Base-by-base conservation (phyloP, 2,329 filamentous ascomycete genomes). In the Diaporthe velutina region DNA sequence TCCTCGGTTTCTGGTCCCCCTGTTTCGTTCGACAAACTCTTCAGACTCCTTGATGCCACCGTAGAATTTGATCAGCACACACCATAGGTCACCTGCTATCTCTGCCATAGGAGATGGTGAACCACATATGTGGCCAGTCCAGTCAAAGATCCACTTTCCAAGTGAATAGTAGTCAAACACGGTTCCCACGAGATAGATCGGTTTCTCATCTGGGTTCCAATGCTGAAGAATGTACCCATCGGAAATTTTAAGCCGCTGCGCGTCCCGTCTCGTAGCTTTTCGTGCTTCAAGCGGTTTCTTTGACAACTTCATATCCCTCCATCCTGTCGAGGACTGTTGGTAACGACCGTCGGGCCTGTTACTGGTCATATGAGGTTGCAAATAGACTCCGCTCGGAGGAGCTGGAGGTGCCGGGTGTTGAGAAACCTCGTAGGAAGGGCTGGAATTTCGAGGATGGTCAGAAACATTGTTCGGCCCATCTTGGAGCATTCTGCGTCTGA, bases 41-140 rank as follows among this genome's bases (percentile, higher is more conserved):
- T 97, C 94, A 60, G 95, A 94, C 74, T 94, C 91, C 89, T 97
- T 98, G 84, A 98, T 91, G 87, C 98, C 98, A 82, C 95, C 95
- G 19, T 95, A 93, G 58, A 98, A 89, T 84, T 98, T 94, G 83
- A 98, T 98, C 75, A 55, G 15, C 15, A 19, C 3, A 3, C 33
- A 28, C 52, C 52, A 55, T 5, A 55, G 13, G 28, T 55, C 52
- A 33, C 52, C 28, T 8, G 52, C 25, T 3, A 55, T 19, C 1
- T 33, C 28, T 9, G 15, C 4, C 52, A 55, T 33, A 2, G 52
- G 52, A 15, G 4, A 19, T 9, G 5, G 9, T 19, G 13, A 4
- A 9, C 52, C 52, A 30, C 33, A 9, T 30, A 2, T 19, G 0
- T 1, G 2, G 13, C 6, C 2, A 10, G 52, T 10, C 52, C 52